These are phyloP conservation scores for Entomophthora muscae DNA, from an alignment of 371 early-diverging fungal genomes.

Conservation along the genomic window DNA sequence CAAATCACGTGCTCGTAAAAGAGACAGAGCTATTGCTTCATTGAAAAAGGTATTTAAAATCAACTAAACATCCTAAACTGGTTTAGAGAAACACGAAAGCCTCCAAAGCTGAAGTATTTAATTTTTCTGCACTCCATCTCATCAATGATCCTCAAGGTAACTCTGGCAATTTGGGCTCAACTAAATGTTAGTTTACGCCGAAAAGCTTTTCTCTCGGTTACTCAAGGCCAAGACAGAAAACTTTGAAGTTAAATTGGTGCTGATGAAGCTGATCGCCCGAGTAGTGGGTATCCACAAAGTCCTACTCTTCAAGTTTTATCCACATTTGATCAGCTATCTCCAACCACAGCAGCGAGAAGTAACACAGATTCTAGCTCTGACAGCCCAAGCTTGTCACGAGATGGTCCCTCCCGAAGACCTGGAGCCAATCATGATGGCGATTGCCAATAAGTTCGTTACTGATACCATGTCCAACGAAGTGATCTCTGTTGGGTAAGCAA, in stretches of 20 bases:
- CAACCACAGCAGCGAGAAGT: constrained; percentile 89
- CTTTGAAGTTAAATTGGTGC: constrained; percentile 73
- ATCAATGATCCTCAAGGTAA: constrained; percentile 86
- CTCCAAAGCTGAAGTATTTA: constrained; percentile 52
- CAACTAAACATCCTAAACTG: constrained; percentile 12
- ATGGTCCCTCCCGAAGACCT: constrained; percentile 84
- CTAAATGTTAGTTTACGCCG: constrained; percentile 33
- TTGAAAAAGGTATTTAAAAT: constrained; percentile 41
- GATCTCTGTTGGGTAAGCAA: constrained; percentile 58
- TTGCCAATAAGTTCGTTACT: constrained; percentile 90
- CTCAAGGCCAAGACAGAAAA: constrained; percentile 38
- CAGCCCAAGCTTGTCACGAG: constrained; percentile 81
- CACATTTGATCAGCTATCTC: constrained; percentile 70
- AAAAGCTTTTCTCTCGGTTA: constrained; percentile 69
- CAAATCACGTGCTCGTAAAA: constrained; percentile 42
- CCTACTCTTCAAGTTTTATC: constrained; percentile 69
- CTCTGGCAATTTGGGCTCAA: background rate
- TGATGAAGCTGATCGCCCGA: constrained; percentile 84
- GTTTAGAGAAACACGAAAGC: constrained; percentile 32
- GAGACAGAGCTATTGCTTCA: constrained; percentile 52
- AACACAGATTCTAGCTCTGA: constrained; percentile 72
- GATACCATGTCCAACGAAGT: constrained; percentile 81
- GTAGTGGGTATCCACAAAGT: constrained; percentile 90
- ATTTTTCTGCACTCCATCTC: constrained; percentile 83
- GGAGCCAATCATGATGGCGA: constrained; percentile 62